Evolutionary conservation across 148 eudicot genomes (phyloP).

Genomic region (Talinum fruticosum): DNA sequence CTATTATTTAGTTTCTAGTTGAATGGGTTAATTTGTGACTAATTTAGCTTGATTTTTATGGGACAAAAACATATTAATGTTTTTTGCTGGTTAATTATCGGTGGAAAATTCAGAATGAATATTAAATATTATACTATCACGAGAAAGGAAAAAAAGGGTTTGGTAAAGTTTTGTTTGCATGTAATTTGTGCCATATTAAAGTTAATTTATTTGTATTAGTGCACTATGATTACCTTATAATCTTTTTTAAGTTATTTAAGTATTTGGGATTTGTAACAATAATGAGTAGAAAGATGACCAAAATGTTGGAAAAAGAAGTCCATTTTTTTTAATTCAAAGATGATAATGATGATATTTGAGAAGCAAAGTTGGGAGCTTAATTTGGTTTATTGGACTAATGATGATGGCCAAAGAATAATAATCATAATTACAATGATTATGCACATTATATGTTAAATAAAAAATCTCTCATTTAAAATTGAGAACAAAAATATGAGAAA

Average conservation of each 20-base stretch:
- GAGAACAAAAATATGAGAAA: not conserved
- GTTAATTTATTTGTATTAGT: no score
- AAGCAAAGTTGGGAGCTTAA: not conserved
- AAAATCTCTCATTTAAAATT: not conserved
- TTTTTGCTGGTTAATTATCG: no score
- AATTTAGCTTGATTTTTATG: no score
- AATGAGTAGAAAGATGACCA: not conserved
- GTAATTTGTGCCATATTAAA: no score
- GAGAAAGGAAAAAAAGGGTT: no score
- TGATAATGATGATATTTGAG: not conserved
- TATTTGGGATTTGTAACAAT: not conserved
- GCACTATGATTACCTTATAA: not conserved
- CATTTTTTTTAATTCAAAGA: not conserved
- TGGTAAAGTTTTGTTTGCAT: not conserved
- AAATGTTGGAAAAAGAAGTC: not conserved
- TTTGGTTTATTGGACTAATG: not conserved
- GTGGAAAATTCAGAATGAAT: no score
- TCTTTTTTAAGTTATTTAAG: not conserved
- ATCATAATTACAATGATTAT: not conserved
- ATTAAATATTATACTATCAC: no score
- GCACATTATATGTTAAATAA: not conserved
- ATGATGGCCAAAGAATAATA: not conserved
- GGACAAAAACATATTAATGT: no score
- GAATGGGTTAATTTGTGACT: no score
- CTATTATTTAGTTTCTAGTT: no score